phyloP scores from a whole-genome alignment of 1,139 yeast species.

The Yamadazyma diddensiae region DNA sequence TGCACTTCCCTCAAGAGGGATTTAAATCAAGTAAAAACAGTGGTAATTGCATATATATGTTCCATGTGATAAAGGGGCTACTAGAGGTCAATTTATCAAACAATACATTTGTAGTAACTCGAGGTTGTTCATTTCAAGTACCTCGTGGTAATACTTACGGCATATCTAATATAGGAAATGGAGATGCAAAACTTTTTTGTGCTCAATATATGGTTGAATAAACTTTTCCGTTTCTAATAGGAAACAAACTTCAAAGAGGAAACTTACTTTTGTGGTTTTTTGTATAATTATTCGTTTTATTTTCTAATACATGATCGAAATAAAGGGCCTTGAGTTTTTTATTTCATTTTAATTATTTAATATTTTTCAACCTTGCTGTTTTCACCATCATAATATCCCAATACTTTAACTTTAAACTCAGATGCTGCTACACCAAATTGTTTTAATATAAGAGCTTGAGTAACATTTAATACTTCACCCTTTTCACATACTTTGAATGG shows the following conservation, averaged over 20 bases:
- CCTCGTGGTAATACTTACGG: constrained; percentile 77
- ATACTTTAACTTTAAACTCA: constrained; percentile 76
- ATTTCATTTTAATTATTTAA: constrained; percentile 5
- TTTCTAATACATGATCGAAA: constrained; percentile 1
- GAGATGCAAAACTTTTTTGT: constrained; percentile 65
- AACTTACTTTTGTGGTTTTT: too few species aligned
- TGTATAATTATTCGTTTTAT: not conserved
- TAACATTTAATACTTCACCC: constrained; percentile 82
- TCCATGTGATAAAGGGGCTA: constrained; percentile 70
- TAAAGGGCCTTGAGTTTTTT: not conserved
- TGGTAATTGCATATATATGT: constrained; percentile 66
- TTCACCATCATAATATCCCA: constrained; percentile 74
- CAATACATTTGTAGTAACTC: constrained; percentile 56
- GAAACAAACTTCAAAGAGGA: too few species aligned
- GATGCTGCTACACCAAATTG: constrained; percentile 95
- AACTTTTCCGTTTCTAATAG: not conserved
- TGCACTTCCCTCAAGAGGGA: constrained; percentile 65
- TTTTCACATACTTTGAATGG: constrained; percentile 78
- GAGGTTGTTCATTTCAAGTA: constrained; percentile 78
- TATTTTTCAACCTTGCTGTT: constrained; percentile 28
- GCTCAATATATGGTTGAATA: constrained; percentile 53
- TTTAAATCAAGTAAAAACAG: constrained; percentile 63
- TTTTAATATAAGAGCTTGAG: constrained; percentile 88
- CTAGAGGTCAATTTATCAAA: constrained; percentile 67
- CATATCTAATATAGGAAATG: constrained; percentile 55